Base-by-base conservation (phyloP, 768 basidiomycete genomes). In the Pulveroboletus sp. region DNA sequence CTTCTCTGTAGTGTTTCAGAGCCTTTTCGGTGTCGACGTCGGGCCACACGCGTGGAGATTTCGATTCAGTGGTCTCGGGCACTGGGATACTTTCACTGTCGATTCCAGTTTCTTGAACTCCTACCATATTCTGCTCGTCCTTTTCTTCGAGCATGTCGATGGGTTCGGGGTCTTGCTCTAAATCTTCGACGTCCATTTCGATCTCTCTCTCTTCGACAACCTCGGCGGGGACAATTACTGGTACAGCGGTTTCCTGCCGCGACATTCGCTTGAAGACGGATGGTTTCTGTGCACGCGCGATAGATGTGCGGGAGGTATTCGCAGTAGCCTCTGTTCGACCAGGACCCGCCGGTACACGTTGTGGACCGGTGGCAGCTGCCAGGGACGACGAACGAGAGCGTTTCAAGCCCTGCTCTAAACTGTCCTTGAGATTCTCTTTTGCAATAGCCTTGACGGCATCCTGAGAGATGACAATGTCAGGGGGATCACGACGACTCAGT, bases 321-420 rank as follows among this genome's bases (percentile, higher is more conserved):
- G 71, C 69, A 27, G 71, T 69, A 15, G 70, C 70, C 50, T 76
- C 74, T 40, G 70, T 70, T 56, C 80, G 72, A 32, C 76, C 77
- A 36, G 82, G 81, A 48, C 81, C 83, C 13, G 85, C 73, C 51
- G 87, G 84, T 21, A 87, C 72, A 46, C 87, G 86, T 65, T 86
- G 86, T 36, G 81, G 76, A 47, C 68, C 72, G n/a, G 80, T 71
- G 39, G 82, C 76, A 35, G 76, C 77, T 33, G 80, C 80, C 41
- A 83, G 73, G 9, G 88, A 86, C 31, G 85, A 79, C 32, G 79
- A 81, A 39, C 86, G 81, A 57, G 81, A 78, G 51, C 82, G 75
- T 54, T 80, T 78, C 41, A 74, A 46, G 43, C 78, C 78, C 32
- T 73, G 72, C 51, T 85, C 85, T 41, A 50, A 53, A 35, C 56